Percentiles rank a stretch among this genome's conserved stretches.
Evolutionary conservation across 2,329 filamentous ascomycete species (phyloP).

Genomic region (Colletotrichum noveboracense): DNA sequence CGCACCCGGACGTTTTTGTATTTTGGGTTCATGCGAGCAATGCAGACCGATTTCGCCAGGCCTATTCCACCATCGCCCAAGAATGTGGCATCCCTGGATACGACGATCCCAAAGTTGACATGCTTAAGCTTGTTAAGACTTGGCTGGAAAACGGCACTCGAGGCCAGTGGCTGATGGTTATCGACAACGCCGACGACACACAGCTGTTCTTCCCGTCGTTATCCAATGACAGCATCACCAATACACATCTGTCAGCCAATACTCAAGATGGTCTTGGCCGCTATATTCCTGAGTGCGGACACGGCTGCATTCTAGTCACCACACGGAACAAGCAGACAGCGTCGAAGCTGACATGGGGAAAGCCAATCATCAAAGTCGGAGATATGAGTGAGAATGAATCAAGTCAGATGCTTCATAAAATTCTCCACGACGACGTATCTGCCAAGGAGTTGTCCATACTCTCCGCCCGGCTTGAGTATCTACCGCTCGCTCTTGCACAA

Average conservation of each 20-base stretch:
- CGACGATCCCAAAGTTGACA: slow-evolving; percentile 25
- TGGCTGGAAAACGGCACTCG: slow-evolving; percentile 30
- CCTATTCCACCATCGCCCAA: slow-evolving; percentile 29
- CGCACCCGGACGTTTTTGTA: slow-evolving; percentile 28
- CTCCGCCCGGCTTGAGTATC: slow-evolving; percentile 31
- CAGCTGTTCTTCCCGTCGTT: not conserved
- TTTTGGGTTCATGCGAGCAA: slow-evolving; percentile 40
- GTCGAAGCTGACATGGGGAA: slow-evolving; percentile 26
- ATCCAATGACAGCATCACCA: not conserved
- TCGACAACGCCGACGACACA: not conserved
- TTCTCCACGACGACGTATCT: slow-evolving; percentile 9
- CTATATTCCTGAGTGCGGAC: slow-evolving; percentile 31
- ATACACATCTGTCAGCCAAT: not conserved
- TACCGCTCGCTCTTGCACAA: slow-evolving; percentile 38
- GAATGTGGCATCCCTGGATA: slow-evolving; percentile 28
- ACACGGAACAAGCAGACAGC: slow-evolving; percentile 38
- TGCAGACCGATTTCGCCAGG: slow-evolving; percentile 31
- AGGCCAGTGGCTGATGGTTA: not conserved
- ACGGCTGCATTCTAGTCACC: slow-evolving; percentile 36
- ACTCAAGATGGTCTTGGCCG: not conserved
- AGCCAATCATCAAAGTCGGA: slow-evolving; percentile 27
- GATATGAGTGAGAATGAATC: slow-evolving; percentile 33
- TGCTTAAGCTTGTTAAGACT: slow-evolving; percentile 28
- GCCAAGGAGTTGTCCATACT: slow-evolving; percentile 19
- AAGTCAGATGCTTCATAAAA: slow-evolving; percentile 25